phyloP scores from a whole-genome alignment of 2,329 filamentous ascomycete species.

The Aplosporella prunicola region DNA sequence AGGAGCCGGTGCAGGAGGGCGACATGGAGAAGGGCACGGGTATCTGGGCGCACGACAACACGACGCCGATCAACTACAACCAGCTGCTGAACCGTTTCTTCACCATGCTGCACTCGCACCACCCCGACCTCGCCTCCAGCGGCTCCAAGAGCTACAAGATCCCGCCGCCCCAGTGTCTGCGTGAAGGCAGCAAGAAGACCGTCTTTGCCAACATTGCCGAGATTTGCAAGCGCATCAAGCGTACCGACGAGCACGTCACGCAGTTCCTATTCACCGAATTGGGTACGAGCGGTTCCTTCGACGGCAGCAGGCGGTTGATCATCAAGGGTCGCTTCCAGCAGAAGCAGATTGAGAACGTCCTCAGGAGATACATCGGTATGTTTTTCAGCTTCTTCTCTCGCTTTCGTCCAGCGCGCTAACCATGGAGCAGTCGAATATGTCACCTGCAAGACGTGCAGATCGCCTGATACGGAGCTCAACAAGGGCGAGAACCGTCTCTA shows the following conservation, averaged over 20 bases:
- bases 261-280: constrained; percentile 96
- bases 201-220: constrained; percentile 99
- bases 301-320: constrained; percentile 83
- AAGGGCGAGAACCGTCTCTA: constrained; percentile 99
- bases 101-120: constrained; percentile 85
- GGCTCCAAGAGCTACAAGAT: constrained; percentile 98
- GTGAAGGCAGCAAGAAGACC: constrained; percentile 99
- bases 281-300: constrained; percentile 92
- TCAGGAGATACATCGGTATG: constrained; percentile 88
- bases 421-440: constrained; percentile 73
- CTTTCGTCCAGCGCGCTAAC: constrained; percentile 16
- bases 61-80: constrained; percentile 70
- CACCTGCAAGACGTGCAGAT: constrained; percentile 96
- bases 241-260: constrained; percentile 94
- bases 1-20: constrained; percentile 49
- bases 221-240: constrained; percentile 99
- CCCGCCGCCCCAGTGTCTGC: constrained; percentile 92
- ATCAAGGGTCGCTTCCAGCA: constrained; percentile 99
- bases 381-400: constrained; percentile 16
- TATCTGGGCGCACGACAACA: constrained; percentile 78
- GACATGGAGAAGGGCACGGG: constrained; percentile 83
- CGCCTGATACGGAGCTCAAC: constrained; percentile 88
- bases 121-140: constrained; percentile 86
- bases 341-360: constrained; percentile 96
- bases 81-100: constrained; percentile 89